Evolutionary conservation across 495 filamentous ascomycete species (phyloP).

Genomic region (Tuber microsphaerosporum): DNA sequence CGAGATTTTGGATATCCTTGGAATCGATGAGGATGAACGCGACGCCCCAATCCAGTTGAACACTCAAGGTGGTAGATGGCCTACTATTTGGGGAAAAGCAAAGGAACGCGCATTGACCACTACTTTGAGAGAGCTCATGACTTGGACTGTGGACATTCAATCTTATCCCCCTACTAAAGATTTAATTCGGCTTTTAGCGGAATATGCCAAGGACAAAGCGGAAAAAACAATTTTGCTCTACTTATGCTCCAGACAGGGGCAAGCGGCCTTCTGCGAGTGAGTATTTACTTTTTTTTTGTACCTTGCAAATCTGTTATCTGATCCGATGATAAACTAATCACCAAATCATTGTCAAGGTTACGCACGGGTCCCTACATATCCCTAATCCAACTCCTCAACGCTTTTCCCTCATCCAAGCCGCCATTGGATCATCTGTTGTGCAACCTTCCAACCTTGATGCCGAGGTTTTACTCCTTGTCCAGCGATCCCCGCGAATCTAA

Average conservation of each 20-base stretch:
- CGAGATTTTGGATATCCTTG: conserved; percentile 70
- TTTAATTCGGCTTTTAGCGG: conserved; percentile 76
- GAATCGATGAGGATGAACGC: conserved; percentile 67
- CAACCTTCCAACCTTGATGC: conserved; percentile 79
- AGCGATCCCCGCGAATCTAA: conserved; percentile 87
- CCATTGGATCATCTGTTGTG: conserved; percentile 74
- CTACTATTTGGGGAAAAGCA: conserved; percentile 97
- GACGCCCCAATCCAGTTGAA: conserved; percentile 71
- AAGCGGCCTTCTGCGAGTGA: conserved; percentile 81
- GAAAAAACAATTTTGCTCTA: conserved; percentile 84
- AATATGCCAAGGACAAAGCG: conserved; percentile 67
- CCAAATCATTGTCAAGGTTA: conserved; percentile 45
- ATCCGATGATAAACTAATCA: conserved; percentile 38
- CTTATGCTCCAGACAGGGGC: conserved; percentile 81
- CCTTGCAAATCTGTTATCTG: conserved; percentile 35
- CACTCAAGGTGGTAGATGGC: conserved; percentile 80
- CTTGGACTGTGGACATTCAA: conserved; percentile 92
- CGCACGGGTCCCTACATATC: conserved; percentile 81
- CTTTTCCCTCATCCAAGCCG: conserved; percentile 85
- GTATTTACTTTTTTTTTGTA: conserved; percentile 28
- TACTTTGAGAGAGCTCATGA: conserved; percentile 81
- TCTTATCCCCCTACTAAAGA: conserved; percentile 84
- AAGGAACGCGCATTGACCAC: conserved; percentile 72
- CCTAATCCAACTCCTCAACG: conserved; percentile 73
- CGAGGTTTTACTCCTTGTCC: conserved; percentile 94